A percentile compares a stretch with the other conserved stretches of the same genome.
phyloP scores from a whole-genome alignment of 2,329 filamentous ascomycete species.

The Cordyceps cicadae region DNA sequence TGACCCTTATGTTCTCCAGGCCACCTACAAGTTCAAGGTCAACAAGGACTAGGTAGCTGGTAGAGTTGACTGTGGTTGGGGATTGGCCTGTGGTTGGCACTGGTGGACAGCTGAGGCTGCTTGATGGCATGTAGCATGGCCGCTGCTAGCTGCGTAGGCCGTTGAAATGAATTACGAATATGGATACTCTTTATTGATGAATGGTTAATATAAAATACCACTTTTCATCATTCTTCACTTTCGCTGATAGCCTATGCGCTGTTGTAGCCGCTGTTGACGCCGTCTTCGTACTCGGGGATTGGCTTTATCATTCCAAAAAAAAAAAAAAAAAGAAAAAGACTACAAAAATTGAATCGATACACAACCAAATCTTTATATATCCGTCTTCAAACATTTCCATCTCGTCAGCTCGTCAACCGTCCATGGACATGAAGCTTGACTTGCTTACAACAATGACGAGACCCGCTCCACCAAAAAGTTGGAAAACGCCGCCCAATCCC shows the following conservation, averaged over 20 bases:
- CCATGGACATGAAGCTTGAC: background rate
- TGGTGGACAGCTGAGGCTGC: too few species aligned
- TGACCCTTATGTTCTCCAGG: conserved; percentile 54
- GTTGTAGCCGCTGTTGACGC: too few species aligned
- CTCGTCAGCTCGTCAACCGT: too few species aligned
- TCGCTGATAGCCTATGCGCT: background rate
- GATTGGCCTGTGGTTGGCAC: background rate
- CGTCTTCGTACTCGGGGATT: background rate
- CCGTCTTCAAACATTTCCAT: background rate
- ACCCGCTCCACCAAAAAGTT: conserved; percentile 4
- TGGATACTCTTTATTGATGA: background rate
- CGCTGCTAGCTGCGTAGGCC: background rate
- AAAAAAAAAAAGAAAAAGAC: too few species aligned
- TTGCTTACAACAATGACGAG: background rate
- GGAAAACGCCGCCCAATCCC: conserved; percentile 6
- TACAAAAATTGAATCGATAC: too few species aligned
- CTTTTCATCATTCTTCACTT: background rate
- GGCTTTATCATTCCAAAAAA: too few species aligned
- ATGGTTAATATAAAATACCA: background rate
- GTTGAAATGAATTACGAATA: background rate
- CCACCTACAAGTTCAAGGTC: conserved; percentile 52
- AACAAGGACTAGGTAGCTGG: conserved; percentile 20
- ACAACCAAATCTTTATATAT: background rate
- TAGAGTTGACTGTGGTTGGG: background rate
- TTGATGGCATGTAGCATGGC: background rate